A percentile compares a stretch with the other conserved stretches of the same genome.
phyloP scores from a whole-genome alignment of 2,329 filamentous ascomycete species.

The Fusarium tanahbumbuense region DNA sequence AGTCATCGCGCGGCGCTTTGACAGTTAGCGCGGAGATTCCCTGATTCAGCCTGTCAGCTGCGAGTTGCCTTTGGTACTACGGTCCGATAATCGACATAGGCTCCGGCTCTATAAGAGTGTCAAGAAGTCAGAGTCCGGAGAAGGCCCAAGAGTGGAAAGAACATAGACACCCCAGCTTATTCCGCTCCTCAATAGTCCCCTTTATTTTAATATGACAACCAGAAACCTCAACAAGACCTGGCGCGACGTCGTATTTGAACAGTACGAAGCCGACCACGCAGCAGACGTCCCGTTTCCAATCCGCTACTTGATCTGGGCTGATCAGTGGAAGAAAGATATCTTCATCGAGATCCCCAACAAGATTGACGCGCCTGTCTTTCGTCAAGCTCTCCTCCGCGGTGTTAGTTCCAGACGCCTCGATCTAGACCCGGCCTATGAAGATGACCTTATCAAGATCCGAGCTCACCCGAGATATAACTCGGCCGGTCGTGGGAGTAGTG shows the following conservation, averaged over 20 bases:
- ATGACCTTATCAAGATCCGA: not conserved
- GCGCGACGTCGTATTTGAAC: conserved; percentile 24
- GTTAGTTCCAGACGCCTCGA: not conserved
- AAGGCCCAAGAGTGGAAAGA: not conserved
- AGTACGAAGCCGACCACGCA: conserved; percentile 29
- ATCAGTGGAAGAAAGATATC: conserved; percentile 13
- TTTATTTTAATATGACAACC: conserved; percentile 16
- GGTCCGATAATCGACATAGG: not conserved
- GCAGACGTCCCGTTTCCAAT: conserved; percentile 41
- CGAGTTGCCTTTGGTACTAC: not conserved
- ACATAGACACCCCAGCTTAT: not conserved
- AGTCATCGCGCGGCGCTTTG: not conserved
- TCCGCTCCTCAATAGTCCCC: not conserved
- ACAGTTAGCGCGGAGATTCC: not conserved
- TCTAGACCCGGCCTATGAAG: not conserved
- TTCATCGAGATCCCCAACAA: conserved; percentile 1
- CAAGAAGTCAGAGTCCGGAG: rapidly evolving
- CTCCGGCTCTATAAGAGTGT: too few relatives aligned
- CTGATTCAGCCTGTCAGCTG: not conserved
- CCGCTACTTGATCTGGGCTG: conserved; percentile 40
- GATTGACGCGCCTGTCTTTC: not conserved
- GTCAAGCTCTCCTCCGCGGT: conserved; percentile 1
- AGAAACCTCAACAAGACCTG: conserved; percentile 37
- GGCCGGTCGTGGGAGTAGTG: not conserved
- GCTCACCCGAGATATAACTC: not conserved